Evolutionary conservation across 1,284 basidiomycete genomes (phyloP).

Genomic region (Apiotrichum veenhuisii): DNA sequence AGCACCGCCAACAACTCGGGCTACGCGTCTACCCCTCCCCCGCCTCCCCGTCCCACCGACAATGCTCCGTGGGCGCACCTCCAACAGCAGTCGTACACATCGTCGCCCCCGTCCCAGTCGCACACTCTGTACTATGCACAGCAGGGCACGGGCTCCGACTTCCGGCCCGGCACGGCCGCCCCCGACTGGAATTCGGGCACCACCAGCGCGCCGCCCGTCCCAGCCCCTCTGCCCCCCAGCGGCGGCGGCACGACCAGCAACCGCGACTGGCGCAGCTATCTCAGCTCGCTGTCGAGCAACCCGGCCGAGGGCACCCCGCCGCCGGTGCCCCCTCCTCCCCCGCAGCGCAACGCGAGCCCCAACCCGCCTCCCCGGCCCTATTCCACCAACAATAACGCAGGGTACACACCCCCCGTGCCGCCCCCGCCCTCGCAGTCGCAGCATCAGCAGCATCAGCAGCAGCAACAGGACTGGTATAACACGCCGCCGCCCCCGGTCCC

Average conservation of each 20-base stretch:
- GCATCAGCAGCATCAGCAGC: too few species aligned
- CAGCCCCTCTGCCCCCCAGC: constrained; percentile 1
- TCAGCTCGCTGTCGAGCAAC: constrained; percentile 22
- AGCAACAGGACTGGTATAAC: constrained; percentile 7
- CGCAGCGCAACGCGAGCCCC: constrained; percentile 15
- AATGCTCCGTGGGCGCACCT: constrained; percentile 1
- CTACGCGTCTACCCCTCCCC: background rate
- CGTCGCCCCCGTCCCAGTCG: constrained; percentile 6
- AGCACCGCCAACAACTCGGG: background rate
- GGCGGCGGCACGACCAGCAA: constrained; percentile 9
- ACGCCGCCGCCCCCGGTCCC: constrained; percentile 7
- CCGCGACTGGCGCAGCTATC: constrained; percentile 40
- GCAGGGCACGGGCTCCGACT: constrained; percentile 6
- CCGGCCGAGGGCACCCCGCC: background rate
- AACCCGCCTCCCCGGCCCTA: constrained; percentile 20
- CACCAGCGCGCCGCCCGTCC: background rate
- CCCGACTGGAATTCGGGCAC: background rate
- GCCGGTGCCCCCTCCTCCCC: background rate
- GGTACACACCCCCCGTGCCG: constrained; percentile 26
- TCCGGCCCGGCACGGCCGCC: constrained; percentile 4
- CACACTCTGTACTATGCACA: constrained; percentile 9
- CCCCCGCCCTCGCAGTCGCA: too few species aligned
- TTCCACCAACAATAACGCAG: background rate
- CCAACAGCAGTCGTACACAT: constrained; percentile 6
- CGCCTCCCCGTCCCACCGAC: background rate